These are phyloP conservation scores for Coemansia sp. DNA, from an alignment of 192 early-diverging fungal species.

Conservation along the genomic window DNA sequence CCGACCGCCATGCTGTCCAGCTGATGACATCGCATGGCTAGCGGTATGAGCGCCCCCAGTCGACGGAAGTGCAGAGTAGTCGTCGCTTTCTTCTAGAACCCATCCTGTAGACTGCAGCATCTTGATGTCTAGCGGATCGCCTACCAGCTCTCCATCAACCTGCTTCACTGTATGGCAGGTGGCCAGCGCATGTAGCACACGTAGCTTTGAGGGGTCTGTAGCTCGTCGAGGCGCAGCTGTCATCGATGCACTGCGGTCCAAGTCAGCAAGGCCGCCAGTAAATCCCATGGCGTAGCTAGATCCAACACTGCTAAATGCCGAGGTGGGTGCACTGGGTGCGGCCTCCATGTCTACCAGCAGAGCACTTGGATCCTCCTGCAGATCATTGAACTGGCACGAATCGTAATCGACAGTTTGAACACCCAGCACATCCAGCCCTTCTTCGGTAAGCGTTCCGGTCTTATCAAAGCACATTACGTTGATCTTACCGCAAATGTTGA, in stretches of 20 bases:
- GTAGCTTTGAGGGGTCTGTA: conserved; percentile 42
- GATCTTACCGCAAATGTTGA: conserved; percentile 95
- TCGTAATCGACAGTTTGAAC: conserved; percentile 63
- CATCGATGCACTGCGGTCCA: conserved; percentile 49
- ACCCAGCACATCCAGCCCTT: conserved; percentile 93
- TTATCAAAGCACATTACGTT: conserved; percentile 99
- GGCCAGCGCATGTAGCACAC: conserved; percentile 64
- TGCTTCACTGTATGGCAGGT: conserved; percentile 88
- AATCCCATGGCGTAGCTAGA: conserved; percentile 24
- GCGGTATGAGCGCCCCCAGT: conserved; percentile 9
- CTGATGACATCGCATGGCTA: background rate
- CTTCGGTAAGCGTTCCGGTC: conserved; percentile 95
- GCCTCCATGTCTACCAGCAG: conserved; percentile 33
- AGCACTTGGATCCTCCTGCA: conserved; percentile 49
- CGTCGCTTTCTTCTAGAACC: conserved; percentile 86
- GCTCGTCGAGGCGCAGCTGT: conserved; percentile 35
- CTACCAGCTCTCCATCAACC: conserved; percentile 82
- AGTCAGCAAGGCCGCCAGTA: conserved; percentile 22
- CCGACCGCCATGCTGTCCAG: background rate
- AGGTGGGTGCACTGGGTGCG: conserved; percentile 41
- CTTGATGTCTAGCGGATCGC: conserved; percentile 94
- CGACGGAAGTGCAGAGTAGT: conserved; percentile 7
- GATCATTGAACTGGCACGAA: conserved; percentile 44
- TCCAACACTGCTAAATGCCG: conserved; percentile 51
- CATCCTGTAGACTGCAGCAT: conserved; percentile 98